Conservation (phyloP, 495 filamentous ascomycete species). For the Paragyromitra xinjiangensis region DNA sequence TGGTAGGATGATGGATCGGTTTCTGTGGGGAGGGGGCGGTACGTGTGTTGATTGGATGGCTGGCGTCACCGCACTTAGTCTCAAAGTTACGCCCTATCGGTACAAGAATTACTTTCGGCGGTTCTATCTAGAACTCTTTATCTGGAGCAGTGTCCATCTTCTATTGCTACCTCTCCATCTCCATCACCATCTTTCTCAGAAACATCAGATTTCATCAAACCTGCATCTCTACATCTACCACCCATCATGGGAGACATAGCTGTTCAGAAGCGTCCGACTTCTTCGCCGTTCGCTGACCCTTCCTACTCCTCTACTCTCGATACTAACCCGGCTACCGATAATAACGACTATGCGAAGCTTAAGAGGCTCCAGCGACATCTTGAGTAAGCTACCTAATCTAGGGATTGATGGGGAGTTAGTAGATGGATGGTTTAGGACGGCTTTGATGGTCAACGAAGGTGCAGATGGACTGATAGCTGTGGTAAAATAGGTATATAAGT, state of each 20-base stretch:
- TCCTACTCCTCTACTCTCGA: constrained; percentile 77
- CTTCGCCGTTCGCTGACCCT: constrained; percentile 54
- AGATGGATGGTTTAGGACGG: background rate
- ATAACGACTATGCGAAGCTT: constrained; percentile 91
- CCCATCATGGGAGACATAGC: constrained; percentile 55
- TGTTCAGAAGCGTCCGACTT: constrained; percentile 53
- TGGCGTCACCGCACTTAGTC: constrained; percentile 41
- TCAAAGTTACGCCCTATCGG: constrained; percentile 26
- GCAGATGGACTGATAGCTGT: constrained; percentile 36
- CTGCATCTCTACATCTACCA: constrained; percentile 13
- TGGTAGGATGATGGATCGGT: constrained; percentile 8
- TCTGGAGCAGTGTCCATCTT: constrained; percentile 11
- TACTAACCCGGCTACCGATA: constrained; percentile 82
- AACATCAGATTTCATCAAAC: constrained; percentile 11
- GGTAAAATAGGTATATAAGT: constrained; percentile 78
- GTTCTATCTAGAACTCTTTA: constrained; percentile 10
- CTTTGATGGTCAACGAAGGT: constrained; percentile 35
- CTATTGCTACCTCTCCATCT: constrained; percentile 6
- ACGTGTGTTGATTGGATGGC: constrained; percentile 9
- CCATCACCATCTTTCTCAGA: constrained; percentile 5
- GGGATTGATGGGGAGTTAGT: constrained; percentile 1
- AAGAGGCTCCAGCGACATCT: constrained; percentile 96
- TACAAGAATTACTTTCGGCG: constrained; percentile 29
- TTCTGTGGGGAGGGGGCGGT: constrained; percentile 1
- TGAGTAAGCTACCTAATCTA: constrained; percentile 67